Evolutionary conservation across 2,329 filamentous ascomycete species (phyloP).

Genomic region (Leptographium galeiforme): DNA sequence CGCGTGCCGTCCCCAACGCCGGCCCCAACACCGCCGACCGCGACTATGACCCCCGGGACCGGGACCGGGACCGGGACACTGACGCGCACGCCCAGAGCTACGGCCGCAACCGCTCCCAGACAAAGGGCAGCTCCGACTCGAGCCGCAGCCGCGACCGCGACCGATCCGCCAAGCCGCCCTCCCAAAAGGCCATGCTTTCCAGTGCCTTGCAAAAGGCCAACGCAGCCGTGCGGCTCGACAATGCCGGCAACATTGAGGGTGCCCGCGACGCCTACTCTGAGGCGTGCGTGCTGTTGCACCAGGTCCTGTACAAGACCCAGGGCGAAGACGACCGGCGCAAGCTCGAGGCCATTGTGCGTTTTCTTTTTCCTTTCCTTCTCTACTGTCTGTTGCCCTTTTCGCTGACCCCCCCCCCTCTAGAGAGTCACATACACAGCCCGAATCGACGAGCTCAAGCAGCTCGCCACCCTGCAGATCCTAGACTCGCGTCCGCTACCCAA

Average conservation of each 20-base stretch:
- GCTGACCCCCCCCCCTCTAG: slow-evolving; percentile 27
- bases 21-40: too few species aligned
- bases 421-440: slow-evolving; percentile 80
- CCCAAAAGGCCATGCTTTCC: slow-evolving; percentile 94
- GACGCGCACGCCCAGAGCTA: slow-evolving; percentile 18
- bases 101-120: slow-evolving; percentile 31
- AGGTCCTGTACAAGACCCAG: slow-evolving; percentile 74
- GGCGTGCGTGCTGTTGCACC: slow-evolving; percentile 74
- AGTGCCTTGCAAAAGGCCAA: slow-evolving; percentile 91
- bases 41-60: neutral
- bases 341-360: slow-evolving; percentile 71
- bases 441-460: slow-evolving; percentile 71
- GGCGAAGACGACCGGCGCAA: slow-evolving; percentile 82
- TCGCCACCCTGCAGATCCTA: slow-evolving; percentile 39
- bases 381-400: neutral
- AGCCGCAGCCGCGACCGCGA: slow-evolving; percentile 21
- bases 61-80: neutral
- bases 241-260: slow-evolving; percentile 86
- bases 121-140: slow-evolving; percentile 32
- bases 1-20: neutral
- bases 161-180: slow-evolving; percentile 33
- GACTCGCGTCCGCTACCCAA: slow-evolving; percentile 67
- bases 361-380: neutral
- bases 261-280: slow-evolving; percentile 84
- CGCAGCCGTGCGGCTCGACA: slow-evolving; percentile 87